These are phyloP conservation scores for Chondrus crispus DNA, from an alignment of 23 red algal species.

Conservation along the genomic window DNA sequence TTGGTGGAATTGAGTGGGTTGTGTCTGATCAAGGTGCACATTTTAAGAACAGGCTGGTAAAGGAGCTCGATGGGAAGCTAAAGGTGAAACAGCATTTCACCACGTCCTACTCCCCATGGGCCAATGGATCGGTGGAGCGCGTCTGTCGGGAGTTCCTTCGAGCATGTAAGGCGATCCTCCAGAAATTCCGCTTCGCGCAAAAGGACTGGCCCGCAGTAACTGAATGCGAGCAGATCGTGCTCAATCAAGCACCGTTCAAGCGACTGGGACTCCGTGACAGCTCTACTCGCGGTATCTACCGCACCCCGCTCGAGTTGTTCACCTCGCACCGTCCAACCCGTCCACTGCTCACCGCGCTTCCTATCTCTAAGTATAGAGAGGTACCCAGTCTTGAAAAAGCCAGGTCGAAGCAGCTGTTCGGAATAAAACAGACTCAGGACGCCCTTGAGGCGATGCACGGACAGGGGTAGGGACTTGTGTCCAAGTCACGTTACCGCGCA, in stretches of 20 bases:
- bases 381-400: background rate
- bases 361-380: background rate
- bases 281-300: background rate
- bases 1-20: background rate
- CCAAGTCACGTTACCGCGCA: background rate
- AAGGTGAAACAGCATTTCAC: constrained; percentile 37
- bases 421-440: background rate
- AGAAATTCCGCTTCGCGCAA: background rate
- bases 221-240: background rate
- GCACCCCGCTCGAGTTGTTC: background rate
- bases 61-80: background rate
- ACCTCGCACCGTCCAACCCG: background rate
- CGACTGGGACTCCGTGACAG: background rate
- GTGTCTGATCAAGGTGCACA: background rate
- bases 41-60: background rate
- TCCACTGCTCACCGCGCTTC: background rate
- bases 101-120: constrained; percentile 25
- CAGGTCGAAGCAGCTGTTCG: background rate
- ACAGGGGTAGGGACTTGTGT: background rate
- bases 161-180: background rate
- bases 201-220: background rate
- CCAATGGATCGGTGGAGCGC: constrained; percentile 21
- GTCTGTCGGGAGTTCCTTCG: background rate
- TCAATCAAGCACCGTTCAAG: background rate
- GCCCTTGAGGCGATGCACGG: background rate